phyloP scores from a whole-genome alignment of 2,329 filamentous ascomycete species.

The Exophiala aquamarina region DNA sequence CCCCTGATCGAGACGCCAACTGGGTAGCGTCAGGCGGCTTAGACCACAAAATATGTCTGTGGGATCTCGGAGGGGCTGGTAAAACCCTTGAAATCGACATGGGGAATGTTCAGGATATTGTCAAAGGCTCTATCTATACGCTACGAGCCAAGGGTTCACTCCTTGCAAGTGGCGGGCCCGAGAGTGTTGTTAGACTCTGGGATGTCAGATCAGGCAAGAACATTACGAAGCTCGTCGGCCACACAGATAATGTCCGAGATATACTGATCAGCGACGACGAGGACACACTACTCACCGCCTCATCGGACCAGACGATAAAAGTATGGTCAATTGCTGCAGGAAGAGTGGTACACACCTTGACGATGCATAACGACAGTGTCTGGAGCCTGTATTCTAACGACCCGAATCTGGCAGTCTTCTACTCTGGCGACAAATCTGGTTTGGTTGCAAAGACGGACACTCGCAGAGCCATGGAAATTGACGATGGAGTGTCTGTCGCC shows the following conservation, averaged over 20 bases:
- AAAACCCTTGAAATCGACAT: slow-evolving; percentile 85
- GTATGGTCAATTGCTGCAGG: slow-evolving; percentile 96
- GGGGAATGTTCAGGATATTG: slow-evolving; percentile 66
- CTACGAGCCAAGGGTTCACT: slow-evolving; percentile 77
- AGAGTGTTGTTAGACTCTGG: slow-evolving; percentile 90
- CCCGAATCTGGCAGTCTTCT: slow-evolving; percentile 83
- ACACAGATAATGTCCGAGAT: slow-evolving; percentile 90
- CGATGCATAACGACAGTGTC: slow-evolving; percentile 98
- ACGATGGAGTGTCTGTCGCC: slow-evolving; percentile 88
- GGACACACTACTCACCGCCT: slow-evolving; percentile 89
- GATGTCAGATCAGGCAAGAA: slow-evolving; percentile 84
- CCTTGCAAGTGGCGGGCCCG: slow-evolving; percentile 87
- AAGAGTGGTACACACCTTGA: slow-evolving; percentile 94
- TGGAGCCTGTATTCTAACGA: slow-evolving; percentile 93
- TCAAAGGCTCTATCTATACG: slow-evolving; percentile 95
- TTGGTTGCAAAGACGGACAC: slow-evolving; percentile 96
- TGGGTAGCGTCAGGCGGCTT: slow-evolving; percentile 95
- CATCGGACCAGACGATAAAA: slow-evolving; percentile 95
- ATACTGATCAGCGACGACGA: slow-evolving; percentile 86
- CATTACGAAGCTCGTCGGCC: slow-evolving; percentile 94
- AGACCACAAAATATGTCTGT: slow-evolving; percentile 87
- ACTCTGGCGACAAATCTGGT: slow-evolving; percentile 89
- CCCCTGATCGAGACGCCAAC: slow-evolving; percentile 66
- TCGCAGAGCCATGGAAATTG: slow-evolving; percentile 70
- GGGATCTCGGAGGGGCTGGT: slow-evolving; percentile 87